Percentiles rank a stretch among this genome's conserved stretches.
phyloP scores from a whole-genome alignment of 2,329 filamentous ascomycete genomes.

The Talaromyces rugulosus region DNA sequence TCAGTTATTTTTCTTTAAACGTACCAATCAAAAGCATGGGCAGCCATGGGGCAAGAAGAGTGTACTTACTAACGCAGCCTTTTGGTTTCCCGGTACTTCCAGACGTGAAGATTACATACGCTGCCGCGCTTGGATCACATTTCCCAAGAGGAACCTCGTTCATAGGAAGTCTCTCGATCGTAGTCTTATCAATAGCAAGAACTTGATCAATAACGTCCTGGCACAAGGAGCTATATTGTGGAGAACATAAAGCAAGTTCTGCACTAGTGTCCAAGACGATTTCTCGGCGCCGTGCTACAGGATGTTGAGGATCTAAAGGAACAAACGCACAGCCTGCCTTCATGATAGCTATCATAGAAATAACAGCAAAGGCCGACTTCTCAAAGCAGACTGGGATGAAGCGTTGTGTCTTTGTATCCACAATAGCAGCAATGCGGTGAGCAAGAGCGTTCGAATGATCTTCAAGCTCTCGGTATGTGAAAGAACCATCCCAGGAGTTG shows the following conservation, averaged over 20 bases:
- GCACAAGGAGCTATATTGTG: slow-evolving; percentile 2
- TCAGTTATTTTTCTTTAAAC: slow-evolving; percentile 49
- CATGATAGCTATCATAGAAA: slow-evolving; percentile 16
- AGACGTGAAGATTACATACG: slow-evolving; percentile 60
- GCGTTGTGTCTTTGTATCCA: slow-evolving; percentile 22
- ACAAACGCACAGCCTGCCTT: slow-evolving; percentile 18
- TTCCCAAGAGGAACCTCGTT: background rate
- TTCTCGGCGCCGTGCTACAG: slow-evolving; percentile 6
- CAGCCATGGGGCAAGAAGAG: slow-evolving; percentile 50
- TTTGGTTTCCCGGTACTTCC: slow-evolving; percentile 51
- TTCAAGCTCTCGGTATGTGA: slow-evolving; percentile 32
- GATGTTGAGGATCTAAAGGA: slow-evolving; percentile 10
- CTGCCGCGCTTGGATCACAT: slow-evolving; percentile 22
- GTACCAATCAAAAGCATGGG: slow-evolving; percentile 60
- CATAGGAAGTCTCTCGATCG: background rate
- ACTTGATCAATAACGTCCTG: background rate
- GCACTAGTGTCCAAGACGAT: slow-evolving; percentile 7
- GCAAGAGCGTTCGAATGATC: slow-evolving; percentile 30
- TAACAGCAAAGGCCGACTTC: slow-evolving; percentile 14
- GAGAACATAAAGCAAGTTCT: slow-evolving; percentile 9
- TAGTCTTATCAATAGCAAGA: slow-evolving; percentile 7
- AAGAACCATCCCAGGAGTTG: slow-evolving; percentile 27
- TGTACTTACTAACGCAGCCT: slow-evolving; percentile 61
- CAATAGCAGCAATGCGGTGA: slow-evolving; percentile 21
- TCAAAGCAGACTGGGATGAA: slow-evolving; percentile 18